Conservation (phyloP, 768 basidiomycete species). For the Termitomyces sp. region DNA sequence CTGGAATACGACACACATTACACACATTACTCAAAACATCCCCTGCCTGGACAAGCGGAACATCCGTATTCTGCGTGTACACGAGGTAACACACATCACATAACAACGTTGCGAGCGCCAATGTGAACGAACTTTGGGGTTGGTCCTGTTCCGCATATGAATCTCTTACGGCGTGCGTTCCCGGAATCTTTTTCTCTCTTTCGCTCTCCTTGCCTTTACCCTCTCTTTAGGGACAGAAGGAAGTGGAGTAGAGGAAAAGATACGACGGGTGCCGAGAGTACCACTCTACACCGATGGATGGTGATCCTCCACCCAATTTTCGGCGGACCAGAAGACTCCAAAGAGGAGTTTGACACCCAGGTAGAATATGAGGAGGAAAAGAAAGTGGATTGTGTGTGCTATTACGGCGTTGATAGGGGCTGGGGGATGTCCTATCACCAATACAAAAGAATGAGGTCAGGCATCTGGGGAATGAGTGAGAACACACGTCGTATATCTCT, state of each 20-base stretch:
- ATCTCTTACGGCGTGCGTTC: slow-evolving; percentile 12
- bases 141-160: slow-evolving; percentile 20
- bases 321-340: slow-evolving; percentile 65
- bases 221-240: slow-evolving; percentile 21
- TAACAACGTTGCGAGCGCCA: slow-evolving; percentile 77
- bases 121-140: slow-evolving; percentile 54
- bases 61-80: slow-evolving; percentile 69
- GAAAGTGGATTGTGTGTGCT: slow-evolving; percentile 75
- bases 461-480: not conserved
- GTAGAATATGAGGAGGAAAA: slow-evolving; percentile 75
- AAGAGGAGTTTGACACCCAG: slow-evolving; percentile 83
- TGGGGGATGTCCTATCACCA: slow-evolving; percentile 66
- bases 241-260: slow-evolving; percentile 37
- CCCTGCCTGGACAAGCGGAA: slow-evolving; percentile 72
- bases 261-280: slow-evolving; percentile 64
- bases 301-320: slow-evolving; percentile 68
- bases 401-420: slow-evolving; percentile 89
- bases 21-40: slow-evolving; percentile 74
- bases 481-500: slow-evolving; percentile 69
- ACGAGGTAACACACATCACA: slow-evolving; percentile 83
- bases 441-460: not conserved
- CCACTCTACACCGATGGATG: slow-evolving; percentile 75
- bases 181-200: not conserved
- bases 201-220: slow-evolving; percentile 14
- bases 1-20: slow-evolving; percentile 72